Conservation (phyloP, 2,329 filamentous ascomycete genomes). For the Dothideomycetidae sp. region DNA sequence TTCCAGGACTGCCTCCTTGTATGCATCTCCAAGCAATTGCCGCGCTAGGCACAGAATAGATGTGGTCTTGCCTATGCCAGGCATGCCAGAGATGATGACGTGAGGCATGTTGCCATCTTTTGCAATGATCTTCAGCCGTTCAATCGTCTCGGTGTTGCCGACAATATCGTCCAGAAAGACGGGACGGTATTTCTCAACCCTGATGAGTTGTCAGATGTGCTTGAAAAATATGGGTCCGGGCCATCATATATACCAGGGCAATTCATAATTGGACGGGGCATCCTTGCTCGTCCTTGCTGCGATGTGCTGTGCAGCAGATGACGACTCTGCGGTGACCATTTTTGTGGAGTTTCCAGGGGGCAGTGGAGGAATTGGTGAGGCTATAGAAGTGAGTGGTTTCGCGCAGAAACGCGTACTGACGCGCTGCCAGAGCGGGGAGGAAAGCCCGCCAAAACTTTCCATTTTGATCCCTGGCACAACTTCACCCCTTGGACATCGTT, state of each 20-base stretch:
- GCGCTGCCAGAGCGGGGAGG: background rate
- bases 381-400: too few species aligned
- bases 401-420: conserved; percentile 2
- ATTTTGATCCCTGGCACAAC: too few species aligned
- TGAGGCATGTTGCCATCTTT: conserved; percentile 99
- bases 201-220: conserved; percentile 30
- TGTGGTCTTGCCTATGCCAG: conserved; percentile 96
- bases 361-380: too few species aligned
- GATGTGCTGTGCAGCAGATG: conserved; percentile 21
- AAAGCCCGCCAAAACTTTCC: background rate
- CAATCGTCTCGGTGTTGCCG: conserved; percentile 94
- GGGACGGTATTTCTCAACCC: conserved; percentile 97
- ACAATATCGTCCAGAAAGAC: conserved; percentile 93
- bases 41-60: conserved; percentile 85
- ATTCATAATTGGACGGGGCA: conserved; percentile 46
- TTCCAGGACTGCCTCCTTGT: conserved; percentile 95
- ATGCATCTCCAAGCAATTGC: conserved; percentile 79
- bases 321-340: conserved; percentile 37
- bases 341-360: too few species aligned
- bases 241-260: conserved; percentile 63
- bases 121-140: conserved; percentile 93
- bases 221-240: conserved; percentile 2
- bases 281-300: conserved; percentile 26
- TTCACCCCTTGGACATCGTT: too few species aligned
- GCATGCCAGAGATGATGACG: conserved; percentile 98